Conservation (phyloP, 2,329 filamentous ascomycete species). For the Penicillium sp. region DNA sequence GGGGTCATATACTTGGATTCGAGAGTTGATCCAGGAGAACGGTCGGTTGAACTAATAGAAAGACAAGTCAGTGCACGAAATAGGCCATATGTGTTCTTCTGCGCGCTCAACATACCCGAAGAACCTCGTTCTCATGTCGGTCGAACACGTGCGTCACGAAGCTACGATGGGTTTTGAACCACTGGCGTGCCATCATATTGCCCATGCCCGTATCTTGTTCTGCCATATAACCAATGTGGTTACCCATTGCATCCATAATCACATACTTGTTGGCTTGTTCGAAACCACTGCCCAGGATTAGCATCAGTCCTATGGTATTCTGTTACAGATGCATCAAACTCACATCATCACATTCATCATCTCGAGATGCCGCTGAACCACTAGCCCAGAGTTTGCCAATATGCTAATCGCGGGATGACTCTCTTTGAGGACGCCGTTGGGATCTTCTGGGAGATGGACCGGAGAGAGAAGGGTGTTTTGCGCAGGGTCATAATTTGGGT, state of each 20-base stretch:
- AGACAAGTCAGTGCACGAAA: conserved; percentile 7
- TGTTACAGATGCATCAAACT: conserved; percentile 11
- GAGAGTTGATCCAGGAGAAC: conserved; percentile 60
- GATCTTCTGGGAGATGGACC: conserved; percentile 59
- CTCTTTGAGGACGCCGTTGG: conserved; percentile 54
- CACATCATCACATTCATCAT: conserved; percentile 61
- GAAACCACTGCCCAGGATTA: conserved; percentile 46
- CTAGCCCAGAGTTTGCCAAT: conserved; percentile 57
- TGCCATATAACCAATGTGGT: conserved; percentile 61
- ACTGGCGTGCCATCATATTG: conserved; percentile 54
- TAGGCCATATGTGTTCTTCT: not conserved
- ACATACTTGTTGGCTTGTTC: conserved; percentile 64
- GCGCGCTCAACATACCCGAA: conserved; percentile 40
- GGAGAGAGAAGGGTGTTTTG: conserved; percentile 54
- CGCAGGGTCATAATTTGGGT: conserved; percentile 40
- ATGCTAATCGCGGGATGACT: conserved; percentile 56
- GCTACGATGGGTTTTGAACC: conserved; percentile 58
- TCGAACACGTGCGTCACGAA: conserved; percentile 65
- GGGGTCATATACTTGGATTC: conserved; percentile 55
- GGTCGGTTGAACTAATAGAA: conserved; percentile 53
- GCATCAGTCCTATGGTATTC: not conserved
- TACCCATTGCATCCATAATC: conserved; percentile 60
- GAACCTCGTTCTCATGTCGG: conserved; percentile 55
- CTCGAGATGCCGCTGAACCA: conserved; percentile 60
- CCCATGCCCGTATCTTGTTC: conserved; percentile 59